Conservation (phyloP, 257 asterid genomes). For the Thymus quinquecostatus region DNA sequence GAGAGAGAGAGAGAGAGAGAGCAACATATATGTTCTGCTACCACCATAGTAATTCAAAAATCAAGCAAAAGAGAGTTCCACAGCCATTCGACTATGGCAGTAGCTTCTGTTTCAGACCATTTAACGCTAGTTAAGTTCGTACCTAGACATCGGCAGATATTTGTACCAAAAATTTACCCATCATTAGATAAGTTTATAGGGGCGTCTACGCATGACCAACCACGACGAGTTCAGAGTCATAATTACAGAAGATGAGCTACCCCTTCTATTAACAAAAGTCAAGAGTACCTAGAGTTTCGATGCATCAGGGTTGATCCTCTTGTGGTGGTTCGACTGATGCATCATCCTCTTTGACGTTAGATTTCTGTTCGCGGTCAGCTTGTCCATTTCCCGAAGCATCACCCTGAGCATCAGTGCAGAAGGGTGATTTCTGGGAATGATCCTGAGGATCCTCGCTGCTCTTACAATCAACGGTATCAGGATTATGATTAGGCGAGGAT, state of each 20-base stretch:
- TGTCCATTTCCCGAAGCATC: constrained; percentile 12
- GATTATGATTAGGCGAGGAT: constrained; percentile 9
- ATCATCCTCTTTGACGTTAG: constrained; percentile 28
- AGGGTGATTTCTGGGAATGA: constrained; percentile 6
- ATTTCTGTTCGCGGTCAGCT: constrained; percentile 9
- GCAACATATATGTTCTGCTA: constrained; percentile 13
- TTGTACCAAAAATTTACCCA: constrained; percentile 20
- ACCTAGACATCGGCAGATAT: constrained; percentile 26
- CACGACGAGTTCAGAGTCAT: constrained; percentile 3
- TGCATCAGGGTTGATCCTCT: constrained; percentile 20
- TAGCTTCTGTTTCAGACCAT: constrained; percentile 22
- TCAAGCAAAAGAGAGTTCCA: constrained; percentile 26
- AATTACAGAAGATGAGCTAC: constrained; percentile 24
- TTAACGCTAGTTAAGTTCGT: not conserved
- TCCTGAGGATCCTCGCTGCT: constrained; percentile 1
- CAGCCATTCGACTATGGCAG: constrained; percentile 15
- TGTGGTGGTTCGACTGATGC: not conserved
- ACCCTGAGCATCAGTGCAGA: constrained; percentile 11
- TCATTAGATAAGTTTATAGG: constrained; percentile 5
- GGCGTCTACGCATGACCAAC: not conserved
- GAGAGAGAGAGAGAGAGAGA: not conserved
- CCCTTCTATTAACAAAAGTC: constrained; percentile 24
- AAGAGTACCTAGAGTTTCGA: constrained; percentile 7
- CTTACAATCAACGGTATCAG: constrained; percentile 5
- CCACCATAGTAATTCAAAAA: constrained; percentile 16